phyloP scores from a whole-genome alignment of 202 grass and related monocot species.

The Panicum virgatum region DNA sequence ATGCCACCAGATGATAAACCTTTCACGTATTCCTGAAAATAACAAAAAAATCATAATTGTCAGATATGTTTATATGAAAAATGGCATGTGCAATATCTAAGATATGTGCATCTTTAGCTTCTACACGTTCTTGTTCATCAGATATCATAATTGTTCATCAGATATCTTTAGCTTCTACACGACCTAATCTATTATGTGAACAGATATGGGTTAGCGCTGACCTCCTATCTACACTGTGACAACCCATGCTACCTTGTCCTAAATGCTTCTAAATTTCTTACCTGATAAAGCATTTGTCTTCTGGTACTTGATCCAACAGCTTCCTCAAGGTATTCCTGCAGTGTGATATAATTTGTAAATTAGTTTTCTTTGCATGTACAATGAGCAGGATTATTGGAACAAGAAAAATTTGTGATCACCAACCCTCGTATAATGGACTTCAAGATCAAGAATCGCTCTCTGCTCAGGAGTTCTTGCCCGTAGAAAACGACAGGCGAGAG shows the following conservation, averaged over 20 bases:
- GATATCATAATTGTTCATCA: background rate
- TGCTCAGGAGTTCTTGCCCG: conserved; percentile 74
- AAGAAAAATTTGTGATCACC: background rate
- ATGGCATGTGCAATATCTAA: background rate
- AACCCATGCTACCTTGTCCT: background rate
- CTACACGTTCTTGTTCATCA: background rate
- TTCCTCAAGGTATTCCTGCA: conserved; percentile 82
- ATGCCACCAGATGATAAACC: conserved; percentile 63
- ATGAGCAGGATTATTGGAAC: background rate
- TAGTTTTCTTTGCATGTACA: background rate
- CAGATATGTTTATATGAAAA: background rate
- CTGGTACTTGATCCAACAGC: conserved; percentile 56
- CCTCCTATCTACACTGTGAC: background rate
- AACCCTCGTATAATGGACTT: conserved; percentile 84
- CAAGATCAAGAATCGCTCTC: conserved; percentile 73
- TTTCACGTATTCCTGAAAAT: conserved; percentile 69
- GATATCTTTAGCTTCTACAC: background rate
- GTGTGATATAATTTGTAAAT: background rate
- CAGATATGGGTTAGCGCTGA: background rate
- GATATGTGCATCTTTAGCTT: background rate
- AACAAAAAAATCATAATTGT: background rate
- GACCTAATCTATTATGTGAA: background rate
- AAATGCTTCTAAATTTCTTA: conserved; percentile 1
- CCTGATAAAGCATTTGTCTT: conserved; percentile 70
- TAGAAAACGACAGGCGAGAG: conserved; percentile 68